These are phyloP conservation scores for Paraphoma chrysanthemicola DNA, from an alignment of 2,329 filamentous ascomycete genomes.

Conservation along the genomic window DNA sequence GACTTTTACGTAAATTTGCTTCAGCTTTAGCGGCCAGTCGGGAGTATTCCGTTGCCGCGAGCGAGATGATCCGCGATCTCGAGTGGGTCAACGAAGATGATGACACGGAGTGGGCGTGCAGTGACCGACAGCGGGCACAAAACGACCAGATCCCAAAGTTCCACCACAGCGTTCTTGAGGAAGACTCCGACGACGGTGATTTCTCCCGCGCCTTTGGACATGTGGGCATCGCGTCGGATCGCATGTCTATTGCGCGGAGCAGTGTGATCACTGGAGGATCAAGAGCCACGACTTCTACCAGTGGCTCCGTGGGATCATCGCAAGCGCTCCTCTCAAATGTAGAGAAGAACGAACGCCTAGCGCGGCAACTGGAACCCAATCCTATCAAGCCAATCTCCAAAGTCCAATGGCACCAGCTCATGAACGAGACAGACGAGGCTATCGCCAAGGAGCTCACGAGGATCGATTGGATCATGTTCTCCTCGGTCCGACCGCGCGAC, in stretches of 20 bases:
- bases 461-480: conserved; percentile 99
- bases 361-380: conserved; percentile 73
- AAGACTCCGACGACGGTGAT: conserved; percentile 46
- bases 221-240: conserved; percentile 37
- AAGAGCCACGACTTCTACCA: conserved; percentile 31
- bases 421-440: conserved; percentile 83
- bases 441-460: conserved; percentile 91
- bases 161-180: conserved; percentile 50
- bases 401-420: conserved; percentile 86
- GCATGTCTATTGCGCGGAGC: conserved; percentile 39
- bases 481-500: conserved; percentile 89
- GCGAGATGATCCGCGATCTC: conserved; percentile 82
- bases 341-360: conserved; percentile 83
- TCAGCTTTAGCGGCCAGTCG: conserved; percentile 75
- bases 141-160: conserved; percentile 51
- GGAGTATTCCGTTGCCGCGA: conserved; percentile 83
- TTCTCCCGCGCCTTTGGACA: conserved; percentile 39
- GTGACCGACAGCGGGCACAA: conserved; percentile 68
- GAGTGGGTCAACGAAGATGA: conserved; percentile 83
- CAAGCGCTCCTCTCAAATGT: conserved; percentile 67
- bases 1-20: conserved; percentile 77
- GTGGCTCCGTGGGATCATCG: conserved; percentile 41
- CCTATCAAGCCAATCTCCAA: conserved; percentile 78
- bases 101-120: conserved; percentile 89
- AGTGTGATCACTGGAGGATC: conserved; percentile 32